phyloP scores from a whole-genome alignment of 2,329 filamentous ascomycete genomes.

The Clonostachys byssicola region DNA sequence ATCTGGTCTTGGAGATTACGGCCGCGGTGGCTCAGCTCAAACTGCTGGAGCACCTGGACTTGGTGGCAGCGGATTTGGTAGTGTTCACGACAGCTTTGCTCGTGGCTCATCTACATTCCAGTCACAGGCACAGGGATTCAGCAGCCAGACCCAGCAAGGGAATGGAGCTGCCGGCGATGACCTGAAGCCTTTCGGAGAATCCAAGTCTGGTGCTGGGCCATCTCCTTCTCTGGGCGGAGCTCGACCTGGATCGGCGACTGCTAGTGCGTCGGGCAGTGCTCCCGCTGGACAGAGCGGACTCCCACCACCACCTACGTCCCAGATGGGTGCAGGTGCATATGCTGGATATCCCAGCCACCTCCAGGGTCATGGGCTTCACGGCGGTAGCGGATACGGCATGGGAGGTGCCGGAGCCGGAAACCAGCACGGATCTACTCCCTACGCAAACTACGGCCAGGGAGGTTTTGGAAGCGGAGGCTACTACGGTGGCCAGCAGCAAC shows the following conservation, averaged over 20 bases:
- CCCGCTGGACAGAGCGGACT: conserved; percentile 46
- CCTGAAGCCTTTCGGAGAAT: conserved; percentile 55
- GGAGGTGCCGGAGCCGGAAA: conserved; percentile 43
- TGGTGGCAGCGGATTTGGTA: conserved; percentile 45
- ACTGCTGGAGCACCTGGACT: conserved; percentile 29
- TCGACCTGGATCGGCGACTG: conserved; percentile 55
- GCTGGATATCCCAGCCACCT: conserved; percentile 52
- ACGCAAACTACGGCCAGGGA: conserved; percentile 46
- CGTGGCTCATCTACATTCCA: conserved; percentile 50
- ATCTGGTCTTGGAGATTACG: conserved; percentile 51
- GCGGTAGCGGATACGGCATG: conserved; percentile 50
- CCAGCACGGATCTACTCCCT: conserved; percentile 48
- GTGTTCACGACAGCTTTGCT: conserved; percentile 50
- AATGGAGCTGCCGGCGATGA: conserved; percentile 39
- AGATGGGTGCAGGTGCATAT: conserved; percentile 45
- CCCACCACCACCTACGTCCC: conserved; percentile 50
- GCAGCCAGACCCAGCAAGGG: conserved; percentile 41
- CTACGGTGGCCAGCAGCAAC: conserved; percentile 23
- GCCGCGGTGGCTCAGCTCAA: conserved; percentile 37
- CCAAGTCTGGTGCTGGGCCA: conserved; percentile 48
- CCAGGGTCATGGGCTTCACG: conserved; percentile 48
- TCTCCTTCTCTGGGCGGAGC: conserved; percentile 52
- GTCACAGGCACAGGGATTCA: conserved; percentile 50
- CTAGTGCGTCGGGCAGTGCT: conserved; percentile 45
- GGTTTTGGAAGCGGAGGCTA: conserved; percentile 40